Evolutionary conservation across 352 stramenopile genomes (phyloP).

Genomic region (Phytophthora macrochlamydospora): DNA sequence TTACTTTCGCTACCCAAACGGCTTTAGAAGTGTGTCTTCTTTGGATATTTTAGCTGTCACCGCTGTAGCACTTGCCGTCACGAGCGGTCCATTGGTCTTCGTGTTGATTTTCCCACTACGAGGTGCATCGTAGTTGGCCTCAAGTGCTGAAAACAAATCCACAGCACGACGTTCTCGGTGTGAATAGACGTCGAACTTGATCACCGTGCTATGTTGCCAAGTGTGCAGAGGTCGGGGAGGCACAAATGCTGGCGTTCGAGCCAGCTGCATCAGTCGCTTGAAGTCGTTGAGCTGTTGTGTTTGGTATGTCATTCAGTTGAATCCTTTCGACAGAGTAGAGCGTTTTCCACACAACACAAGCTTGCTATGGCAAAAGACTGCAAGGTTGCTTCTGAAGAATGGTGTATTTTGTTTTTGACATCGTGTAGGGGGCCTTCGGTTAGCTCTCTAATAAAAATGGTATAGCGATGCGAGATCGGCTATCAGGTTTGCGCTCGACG

Average conservation of each 20-base stretch:
- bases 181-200: neutral
- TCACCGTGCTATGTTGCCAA: neutral
- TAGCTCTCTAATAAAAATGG: conserved; percentile 37
- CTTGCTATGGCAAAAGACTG: neutral
- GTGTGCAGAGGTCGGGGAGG: conserved; percentile 1
- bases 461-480: conserved; percentile 37
- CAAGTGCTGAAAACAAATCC: neutral
- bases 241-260: conserved; percentile 5
- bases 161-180: neutral
- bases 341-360: no score
- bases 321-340: neutral
- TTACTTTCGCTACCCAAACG: neutral
- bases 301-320: neutral
- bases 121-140: conserved; percentile 6
- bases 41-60: neutral
- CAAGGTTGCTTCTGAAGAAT: neutral
- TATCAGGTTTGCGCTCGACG: conserved; percentile 10
- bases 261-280: neutral
- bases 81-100: neutral
- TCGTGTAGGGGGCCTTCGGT: conserved; percentile 25
- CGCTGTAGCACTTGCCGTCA: conserved; percentile 1
- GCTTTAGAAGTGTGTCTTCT: no score
- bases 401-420: conserved; percentile 12
- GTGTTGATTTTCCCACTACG: neutral
- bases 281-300: neutral